A percentile compares a stretch with the other conserved stretches of the same genome.
phyloP scores from a whole-genome alignment of 768 basidiomycete genomes.

The Boletellus emodensis region DNA sequence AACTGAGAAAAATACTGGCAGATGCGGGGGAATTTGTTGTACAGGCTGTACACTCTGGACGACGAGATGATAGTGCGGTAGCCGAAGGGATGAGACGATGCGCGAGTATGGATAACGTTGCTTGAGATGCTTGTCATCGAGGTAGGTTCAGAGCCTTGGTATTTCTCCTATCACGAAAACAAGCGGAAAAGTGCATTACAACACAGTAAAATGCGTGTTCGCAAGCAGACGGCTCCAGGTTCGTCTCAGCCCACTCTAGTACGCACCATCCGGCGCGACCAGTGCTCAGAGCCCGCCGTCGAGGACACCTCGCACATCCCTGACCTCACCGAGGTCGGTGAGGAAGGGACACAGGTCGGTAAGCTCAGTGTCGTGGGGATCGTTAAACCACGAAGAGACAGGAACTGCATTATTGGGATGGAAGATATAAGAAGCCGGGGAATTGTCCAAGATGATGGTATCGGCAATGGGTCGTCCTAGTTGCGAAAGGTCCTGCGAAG shows the following conservation, averaged over 20 bases:
- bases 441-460: constrained; percentile 98
- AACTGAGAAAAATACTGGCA: constrained; percentile 11
- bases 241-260: constrained; percentile 15
- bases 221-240: constrained; percentile 18
- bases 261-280: constrained; percentile 17
- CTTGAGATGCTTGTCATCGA: constrained; percentile 13
- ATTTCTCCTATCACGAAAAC: constrained; percentile 31
- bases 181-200: constrained; percentile 27
- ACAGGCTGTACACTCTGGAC: constrained; percentile 21
- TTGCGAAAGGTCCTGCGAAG: constrained; percentile 90
- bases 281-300: constrained; percentile 69
- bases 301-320: constrained; percentile 88
- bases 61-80: constrained; percentile 5
- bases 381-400: constrained; percentile 99
- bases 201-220: constrained; percentile 17
- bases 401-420: constrained; percentile 99
- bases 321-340: constrained; percentile 76
- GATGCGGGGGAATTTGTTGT: constrained; percentile 15
- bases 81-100: constrained; percentile 1
- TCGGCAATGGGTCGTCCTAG: constrained; percentile 91
- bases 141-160: constrained; percentile 20
- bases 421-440: constrained; percentile 98
- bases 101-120: constrained; percentile 1
- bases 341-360: constrained; percentile 95
- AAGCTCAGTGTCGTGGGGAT: constrained; percentile 96